Conservation (phyloP, 2,329 filamentous ascomycete genomes). For the Trichoderma sp. region DNA sequence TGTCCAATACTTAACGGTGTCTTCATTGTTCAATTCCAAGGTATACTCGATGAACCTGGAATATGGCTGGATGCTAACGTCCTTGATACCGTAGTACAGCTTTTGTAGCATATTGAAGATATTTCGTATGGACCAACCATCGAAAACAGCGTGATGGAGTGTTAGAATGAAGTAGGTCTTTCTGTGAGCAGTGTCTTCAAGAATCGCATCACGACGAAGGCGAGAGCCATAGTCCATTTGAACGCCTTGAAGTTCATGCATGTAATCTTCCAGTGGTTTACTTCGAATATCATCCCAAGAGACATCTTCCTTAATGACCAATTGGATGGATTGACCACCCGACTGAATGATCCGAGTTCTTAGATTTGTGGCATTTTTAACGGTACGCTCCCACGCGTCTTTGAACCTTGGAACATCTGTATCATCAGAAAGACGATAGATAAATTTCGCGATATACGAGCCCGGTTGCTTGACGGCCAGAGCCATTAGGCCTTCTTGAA, state of each 20-base stretch:
- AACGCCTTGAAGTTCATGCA: background rate
- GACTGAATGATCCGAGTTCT: conserved; percentile 20
- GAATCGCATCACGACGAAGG: background rate
- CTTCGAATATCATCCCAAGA: background rate
- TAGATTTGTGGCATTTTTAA: background rate
- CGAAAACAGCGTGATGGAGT: conserved; percentile 14
- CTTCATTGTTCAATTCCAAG: background rate
- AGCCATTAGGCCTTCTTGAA: conserved; percentile 43
- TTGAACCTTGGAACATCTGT: conserved; percentile 24
- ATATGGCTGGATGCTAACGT: background rate
- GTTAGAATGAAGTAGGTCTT: background rate
- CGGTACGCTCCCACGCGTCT: conserved; percentile 20
- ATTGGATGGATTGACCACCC: background rate
- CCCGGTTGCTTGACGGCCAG: conserved; percentile 34
- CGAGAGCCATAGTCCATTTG: conserved; percentile 6
- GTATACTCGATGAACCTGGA: conserved; percentile 3
- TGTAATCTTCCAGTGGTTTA: background rate
- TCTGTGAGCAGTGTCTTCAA: background rate
- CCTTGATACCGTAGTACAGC: background rate
- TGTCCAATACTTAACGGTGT: background rate
- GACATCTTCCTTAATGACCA: conserved; percentile 1
- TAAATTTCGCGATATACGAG: conserved; percentile 38
- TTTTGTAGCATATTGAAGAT: background rate
- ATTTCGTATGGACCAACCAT: conserved; percentile 5
- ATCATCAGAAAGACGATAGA: conserved; percentile 26